phyloP scores from a whole-genome alignment of 2,329 filamentous ascomycete genomes.

The Periconia sp. region DNA sequence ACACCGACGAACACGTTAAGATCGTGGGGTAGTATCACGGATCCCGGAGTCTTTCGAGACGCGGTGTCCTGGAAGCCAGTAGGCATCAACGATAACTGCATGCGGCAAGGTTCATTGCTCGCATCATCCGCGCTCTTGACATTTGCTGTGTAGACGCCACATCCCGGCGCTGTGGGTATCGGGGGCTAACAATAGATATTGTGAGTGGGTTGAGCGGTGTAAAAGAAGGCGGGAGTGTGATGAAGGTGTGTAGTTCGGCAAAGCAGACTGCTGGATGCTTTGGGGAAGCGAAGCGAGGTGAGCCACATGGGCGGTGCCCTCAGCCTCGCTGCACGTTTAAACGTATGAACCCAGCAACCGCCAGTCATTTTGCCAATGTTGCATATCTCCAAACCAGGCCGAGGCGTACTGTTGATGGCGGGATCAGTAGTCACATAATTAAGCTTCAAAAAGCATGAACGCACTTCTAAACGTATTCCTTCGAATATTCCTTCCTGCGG shows the following conservation, averaged over 20 bases:
- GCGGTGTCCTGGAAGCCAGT: constrained; percentile 21
- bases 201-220: constrained; percentile 18
- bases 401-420: constrained; percentile 36
- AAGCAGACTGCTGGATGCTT: constrained; percentile 17
- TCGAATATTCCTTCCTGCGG: neutral
- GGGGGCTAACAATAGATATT: constrained; percentile 8
- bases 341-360: constrained; percentile 30
- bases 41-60: constrained; percentile 4
- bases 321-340: constrained; percentile 18
- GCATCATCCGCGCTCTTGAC: constrained; percentile 26
- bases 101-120: constrained; percentile 32
- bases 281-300: constrained; percentile 16
- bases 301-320: constrained; percentile 24
- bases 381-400: constrained; percentile 22
- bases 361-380: constrained; percentile 29
- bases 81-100: constrained; percentile 33
- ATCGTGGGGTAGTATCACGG: constrained; percentile 21
- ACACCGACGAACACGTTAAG: constrained; percentile 10
- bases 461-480: neutral
- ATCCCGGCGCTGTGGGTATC: constrained; percentile 8
- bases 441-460: constrained; percentile 5
- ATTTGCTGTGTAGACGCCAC: constrained; percentile 21
- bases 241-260: constrained; percentile 10
- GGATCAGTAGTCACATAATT: constrained; percentile 5
- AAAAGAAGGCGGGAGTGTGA: constrained; percentile 16